Evolutionary conservation across 805 yeast species (phyloP).

Genomic region (Kregervanrija delftensis): DNA sequence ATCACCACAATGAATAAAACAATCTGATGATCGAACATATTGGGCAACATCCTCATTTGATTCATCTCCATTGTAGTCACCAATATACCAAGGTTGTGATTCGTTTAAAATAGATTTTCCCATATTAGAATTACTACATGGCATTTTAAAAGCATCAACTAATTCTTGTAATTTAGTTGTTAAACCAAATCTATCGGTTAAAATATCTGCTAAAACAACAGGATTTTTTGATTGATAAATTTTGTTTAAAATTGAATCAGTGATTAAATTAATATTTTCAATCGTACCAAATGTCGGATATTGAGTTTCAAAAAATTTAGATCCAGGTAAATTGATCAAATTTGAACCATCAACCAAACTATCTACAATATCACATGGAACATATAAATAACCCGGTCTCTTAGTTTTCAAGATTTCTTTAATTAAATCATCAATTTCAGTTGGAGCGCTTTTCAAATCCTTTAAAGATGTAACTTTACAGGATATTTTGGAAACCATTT

Average conservation of each 20-base stretch:
- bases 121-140: constrained; percentile 54
- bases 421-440: constrained; percentile 65
- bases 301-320: constrained; percentile 16
- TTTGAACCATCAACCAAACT: constrained; percentile 29
- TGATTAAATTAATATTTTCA: constrained; percentile 6
- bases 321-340: constrained; percentile 15
- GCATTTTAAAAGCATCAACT: constrained; percentile 42
- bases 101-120: constrained; percentile 76
- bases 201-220: constrained; percentile 62
- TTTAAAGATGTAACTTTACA: constrained; percentile 50
- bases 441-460: constrained; percentile 40
- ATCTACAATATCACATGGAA: constrained; percentile 68
- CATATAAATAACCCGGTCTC: constrained; percentile 76
- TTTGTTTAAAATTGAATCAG: constrained; percentile 38
- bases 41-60: constrained; percentile 42
- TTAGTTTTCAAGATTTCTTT: constrained; percentile 44
- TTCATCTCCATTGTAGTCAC: constrained; percentile 62
- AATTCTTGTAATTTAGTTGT: constrained; percentile 41
- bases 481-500: constrained; percentile 49
- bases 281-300: constrained; percentile 17
- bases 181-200: constrained; percentile 55
- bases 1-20: constrained; percentile 66
- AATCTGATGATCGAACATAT: constrained; percentile 52
- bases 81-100: constrained; percentile 53
- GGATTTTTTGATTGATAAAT: constrained; percentile 53